phyloP scores from a whole-genome alignment of 371 early-diverging fungal genomes.

The Mucor plumbeus region DNA sequence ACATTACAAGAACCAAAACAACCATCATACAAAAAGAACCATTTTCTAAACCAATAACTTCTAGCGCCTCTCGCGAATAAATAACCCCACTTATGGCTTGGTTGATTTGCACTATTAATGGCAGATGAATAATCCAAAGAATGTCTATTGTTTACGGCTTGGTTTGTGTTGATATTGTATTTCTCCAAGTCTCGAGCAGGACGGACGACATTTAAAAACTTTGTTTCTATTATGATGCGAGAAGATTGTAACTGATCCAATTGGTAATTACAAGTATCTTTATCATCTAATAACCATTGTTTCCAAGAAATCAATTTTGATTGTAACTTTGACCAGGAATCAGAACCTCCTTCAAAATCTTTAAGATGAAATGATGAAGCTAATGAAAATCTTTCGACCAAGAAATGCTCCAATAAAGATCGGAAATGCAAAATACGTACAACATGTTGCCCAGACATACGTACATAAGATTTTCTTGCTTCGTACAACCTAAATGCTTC shows the following conservation, averaged over 20 bases:
- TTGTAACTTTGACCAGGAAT: slow-evolving; percentile 46
- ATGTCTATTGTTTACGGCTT: slow-evolving; percentile 25
- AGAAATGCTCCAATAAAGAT: slow-evolving; percentile 43
- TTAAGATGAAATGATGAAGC: slow-evolving; percentile 45
- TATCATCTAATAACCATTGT: slow-evolving; percentile 50
- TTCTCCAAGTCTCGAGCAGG: slow-evolving; percentile 45
- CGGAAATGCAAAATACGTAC: slow-evolving; percentile 51
- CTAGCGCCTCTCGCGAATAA: slow-evolving; percentile 41
- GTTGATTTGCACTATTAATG: slow-evolving; percentile 12
- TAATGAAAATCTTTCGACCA: slow-evolving; percentile 46
- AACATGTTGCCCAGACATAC: slow-evolving; percentile 53
- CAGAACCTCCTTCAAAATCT: slow-evolving; percentile 41
- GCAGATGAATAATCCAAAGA: slow-evolving; percentile 37
- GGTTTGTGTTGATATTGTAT: slow-evolving; percentile 16
- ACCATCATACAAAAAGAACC: slow-evolving; percentile 67
- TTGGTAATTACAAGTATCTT: slow-evolving; percentile 48
- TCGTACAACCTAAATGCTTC: slow-evolving; percentile 74
- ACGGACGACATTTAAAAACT: slow-evolving; percentile 40
- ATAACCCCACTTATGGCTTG: slow-evolving; percentile 49
- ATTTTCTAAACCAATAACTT: slow-evolving; percentile 55
- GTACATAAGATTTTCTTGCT: slow-evolving; percentile 67
- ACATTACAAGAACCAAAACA: slow-evolving; percentile 61
- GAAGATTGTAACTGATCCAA: slow-evolving; percentile 30
- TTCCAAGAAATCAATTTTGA: slow-evolving; percentile 42
- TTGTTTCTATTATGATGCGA: slow-evolving; percentile 33